Evolutionary conservation across 768 basidiomycete genomes (phyloP).

Genomic region (Sistotremastrum suecicum): DNA sequence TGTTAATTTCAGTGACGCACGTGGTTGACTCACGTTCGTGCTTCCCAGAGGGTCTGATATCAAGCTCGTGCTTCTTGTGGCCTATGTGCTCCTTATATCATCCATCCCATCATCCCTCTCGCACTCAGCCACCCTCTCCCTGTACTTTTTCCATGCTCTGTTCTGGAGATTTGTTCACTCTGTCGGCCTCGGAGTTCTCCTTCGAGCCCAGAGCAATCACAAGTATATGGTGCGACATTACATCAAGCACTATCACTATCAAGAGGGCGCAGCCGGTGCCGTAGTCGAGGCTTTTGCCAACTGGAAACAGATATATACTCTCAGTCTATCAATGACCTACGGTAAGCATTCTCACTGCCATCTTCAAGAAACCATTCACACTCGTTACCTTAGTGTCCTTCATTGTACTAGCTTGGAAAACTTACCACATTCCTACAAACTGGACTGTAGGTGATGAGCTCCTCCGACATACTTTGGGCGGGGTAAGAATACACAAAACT

Average conservation of each 20-base stretch:
- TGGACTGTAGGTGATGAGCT: conserved; percentile 86
- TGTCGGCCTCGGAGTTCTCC: conserved; percentile 70
- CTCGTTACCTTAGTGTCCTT: conserved; percentile 50
- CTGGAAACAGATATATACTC: conserved; percentile 89
- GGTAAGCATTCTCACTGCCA: conserved; percentile 30
- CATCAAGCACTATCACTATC: conserved; percentile 77
- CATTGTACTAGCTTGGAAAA: conserved; percentile 76
- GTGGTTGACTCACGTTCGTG: conserved; percentile 11
- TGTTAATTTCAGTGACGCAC: neutral
- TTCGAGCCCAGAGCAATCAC: conserved; percentile 70
- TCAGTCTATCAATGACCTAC: conserved; percentile 92
- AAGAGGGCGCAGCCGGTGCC: conserved; percentile 58
- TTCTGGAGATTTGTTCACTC: conserved; percentile 81
- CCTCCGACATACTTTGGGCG: conserved; percentile 77
- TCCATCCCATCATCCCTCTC: conserved; percentile 45
- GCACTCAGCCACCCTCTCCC: conserved; percentile 28
- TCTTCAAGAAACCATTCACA: neutral
- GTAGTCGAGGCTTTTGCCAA: conserved; percentile 90
- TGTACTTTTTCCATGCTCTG: conserved; percentile 76
- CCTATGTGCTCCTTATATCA: conserved; percentile 46
- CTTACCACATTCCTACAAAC: conserved; percentile 65
- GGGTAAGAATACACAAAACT: conserved; percentile 33
- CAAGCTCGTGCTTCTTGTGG: conserved; percentile 60
- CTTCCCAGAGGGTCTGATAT: conserved; percentile 64
- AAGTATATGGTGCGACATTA: conserved; percentile 92